Conservation (phyloP, 345 rosid genomes). For the Moricandia arvensis region DNA sequence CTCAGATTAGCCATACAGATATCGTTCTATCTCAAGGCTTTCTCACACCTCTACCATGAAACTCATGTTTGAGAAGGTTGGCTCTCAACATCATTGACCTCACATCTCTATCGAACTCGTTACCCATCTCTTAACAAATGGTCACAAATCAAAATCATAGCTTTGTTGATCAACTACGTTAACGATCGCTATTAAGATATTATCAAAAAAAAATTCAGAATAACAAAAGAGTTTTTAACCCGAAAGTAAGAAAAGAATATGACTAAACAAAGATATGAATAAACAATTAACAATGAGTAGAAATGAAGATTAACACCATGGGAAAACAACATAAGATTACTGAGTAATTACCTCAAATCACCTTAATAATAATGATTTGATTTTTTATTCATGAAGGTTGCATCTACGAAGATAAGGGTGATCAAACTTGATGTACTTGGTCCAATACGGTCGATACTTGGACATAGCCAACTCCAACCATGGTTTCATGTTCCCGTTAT, state of each 20-base stretch:
- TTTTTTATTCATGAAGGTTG: slow-evolving; percentile 55
- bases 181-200: neutral
- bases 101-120: slow-evolving; percentile 84
- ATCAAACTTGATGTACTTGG: slow-evolving; percentile 81
- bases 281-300: slow-evolving; percentile 33
- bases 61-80: slow-evolving; percentile 81
- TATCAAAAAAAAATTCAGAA: slow-evolving; percentile 5
- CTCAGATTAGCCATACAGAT: neutral
- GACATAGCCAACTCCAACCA: slow-evolving; percentile 99
- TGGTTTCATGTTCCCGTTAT: slow-evolving; percentile 99
- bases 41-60: slow-evolving; percentile 53
- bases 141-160: too few relatives aligned
- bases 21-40: slow-evolving; percentile 49
- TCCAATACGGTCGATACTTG: slow-evolving; percentile 87
- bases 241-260: slow-evolving; percentile 12
- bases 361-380: slow-evolving; percentile 22
- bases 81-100: slow-evolving; percentile 87
- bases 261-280: slow-evolving; percentile 39
- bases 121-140: slow-evolving; percentile 46
- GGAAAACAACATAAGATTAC: slow-evolving; percentile 1
- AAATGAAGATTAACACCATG: slow-evolving; percentile 15
- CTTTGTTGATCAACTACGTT: too few relatives aligned
- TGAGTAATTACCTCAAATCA: slow-evolving; percentile 29
- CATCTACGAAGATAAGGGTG: slow-evolving; percentile 84
- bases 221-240: slow-evolving; percentile 17